A percentile compares a stretch with the other conserved stretches of the same genome.
Evolutionary conservation across 176 grass and related monocot genomes (phyloP).

Genomic region (Tillandsia leiboldiana): DNA sequence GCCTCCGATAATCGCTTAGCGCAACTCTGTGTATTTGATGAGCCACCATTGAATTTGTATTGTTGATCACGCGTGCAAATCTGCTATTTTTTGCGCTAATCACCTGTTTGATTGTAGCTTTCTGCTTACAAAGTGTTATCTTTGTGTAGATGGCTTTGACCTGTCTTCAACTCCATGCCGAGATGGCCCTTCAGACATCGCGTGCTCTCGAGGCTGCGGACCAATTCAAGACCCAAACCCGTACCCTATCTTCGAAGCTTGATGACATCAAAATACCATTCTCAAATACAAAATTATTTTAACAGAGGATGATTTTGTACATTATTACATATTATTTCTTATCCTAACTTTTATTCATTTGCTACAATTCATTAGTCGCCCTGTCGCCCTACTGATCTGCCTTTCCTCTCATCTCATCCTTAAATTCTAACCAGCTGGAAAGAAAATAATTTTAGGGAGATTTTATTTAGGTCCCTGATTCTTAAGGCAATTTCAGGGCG

Average conservation of each 20-base stretch:
- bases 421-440: too few relatives aligned
- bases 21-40: not conserved
- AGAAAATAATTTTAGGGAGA: too few relatives aligned
- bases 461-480: too few relatives aligned
- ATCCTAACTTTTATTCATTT: too few relatives aligned
- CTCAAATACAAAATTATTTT: slow-evolving; percentile 45
- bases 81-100: not conserved
- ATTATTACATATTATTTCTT: too few relatives aligned
- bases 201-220: slow-evolving; percentile 58
- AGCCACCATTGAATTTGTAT: not conserved
- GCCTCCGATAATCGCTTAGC: not conserved
- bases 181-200: slow-evolving; percentile 87
- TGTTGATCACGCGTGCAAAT: not conserved
- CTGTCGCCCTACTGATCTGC: too few relatives aligned
- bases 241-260: slow-evolving; percentile 34
- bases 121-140: not conserved
- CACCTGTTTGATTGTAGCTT: not conserved
- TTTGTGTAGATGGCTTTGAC: slow-evolving; percentile 73
- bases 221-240: slow-evolving; percentile 25
- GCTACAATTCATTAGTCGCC: too few relatives aligned
- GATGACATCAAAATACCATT: slow-evolving; percentile 84
- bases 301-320: not conserved
- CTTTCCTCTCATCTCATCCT: too few relatives aligned
- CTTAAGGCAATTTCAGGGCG: too few relatives aligned
- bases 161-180: slow-evolving; percentile 75